A percentile compares a stretch with the other conserved stretches of the same genome.
Evolutionary conservation across 495 filamentous ascomycete genomes (phyloP).

Genomic region (Lasiosphaeria hispida): DNA sequence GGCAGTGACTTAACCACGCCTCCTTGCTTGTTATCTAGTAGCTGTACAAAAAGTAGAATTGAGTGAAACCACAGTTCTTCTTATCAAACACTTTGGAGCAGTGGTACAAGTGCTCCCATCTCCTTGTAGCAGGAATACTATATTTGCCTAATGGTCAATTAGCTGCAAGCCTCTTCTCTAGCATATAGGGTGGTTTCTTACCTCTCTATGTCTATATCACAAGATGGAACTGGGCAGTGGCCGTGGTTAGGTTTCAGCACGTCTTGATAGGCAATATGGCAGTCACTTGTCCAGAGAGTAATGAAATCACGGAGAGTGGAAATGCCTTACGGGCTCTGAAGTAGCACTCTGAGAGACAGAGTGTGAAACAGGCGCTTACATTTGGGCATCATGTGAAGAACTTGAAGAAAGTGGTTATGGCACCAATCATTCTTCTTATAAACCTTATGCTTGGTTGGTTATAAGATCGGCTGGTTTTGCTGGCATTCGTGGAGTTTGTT

Average conservation of each 20-base stretch:
- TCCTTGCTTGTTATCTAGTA: too few species aligned
- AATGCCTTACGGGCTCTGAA: neutral
- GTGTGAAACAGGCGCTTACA: neutral
- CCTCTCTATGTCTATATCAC: neutral
- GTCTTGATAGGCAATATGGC: neutral
- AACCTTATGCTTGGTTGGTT: too few species aligned
- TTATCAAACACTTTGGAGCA: neutral
- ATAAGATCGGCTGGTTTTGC: too few species aligned
- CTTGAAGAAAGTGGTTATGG: neutral
- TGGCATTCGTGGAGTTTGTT: too few species aligned
- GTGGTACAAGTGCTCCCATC: neutral
- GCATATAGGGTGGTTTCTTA: neutral
- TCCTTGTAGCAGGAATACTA: neutral
- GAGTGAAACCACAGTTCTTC: neutral
- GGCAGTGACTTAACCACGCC: too few species aligned
- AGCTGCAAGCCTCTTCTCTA: too few species aligned
- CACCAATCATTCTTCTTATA: neutral
- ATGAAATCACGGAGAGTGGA: neutral
- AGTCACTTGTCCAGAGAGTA: neutral
- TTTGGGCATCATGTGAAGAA: neutral
- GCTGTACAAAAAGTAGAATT: neutral
- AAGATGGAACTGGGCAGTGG: neutral
- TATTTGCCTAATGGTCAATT: neutral
- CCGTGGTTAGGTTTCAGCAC: neutral
- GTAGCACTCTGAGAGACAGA: neutral